Base-by-base conservation (phyloP, 164 flowering plant species). In the Pachysandra terminalis region DNA sequence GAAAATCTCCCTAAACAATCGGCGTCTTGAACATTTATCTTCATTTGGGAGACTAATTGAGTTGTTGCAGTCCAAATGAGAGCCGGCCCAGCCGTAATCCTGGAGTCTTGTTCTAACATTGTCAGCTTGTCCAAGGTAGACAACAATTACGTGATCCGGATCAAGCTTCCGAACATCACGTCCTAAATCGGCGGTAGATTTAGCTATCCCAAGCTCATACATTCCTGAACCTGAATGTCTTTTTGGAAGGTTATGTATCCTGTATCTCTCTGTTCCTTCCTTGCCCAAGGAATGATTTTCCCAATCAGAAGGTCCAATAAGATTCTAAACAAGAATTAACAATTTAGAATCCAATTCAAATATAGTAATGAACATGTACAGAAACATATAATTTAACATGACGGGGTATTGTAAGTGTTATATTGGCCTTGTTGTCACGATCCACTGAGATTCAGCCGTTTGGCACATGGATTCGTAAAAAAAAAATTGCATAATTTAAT, bases 81-180 rank as follows among this genome's bases (percentile, higher is more conserved):
- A 79, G 71, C 99, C 93, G 4, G 78, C 80, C 2, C 93, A 83
- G 32, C 96, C 97, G 69, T 91, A 88, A 13, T 75, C 71, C 78
- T 91, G 96, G 13, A 91, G 81, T 65, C 96, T 77, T 32, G 82
- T 66, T 74, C 88, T 82, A 23, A 88, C 86, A 78, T 82, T 84
- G 26, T 84, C 89, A 56, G 97, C 89, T 78, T 91, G 87, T 22
- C 97, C 97, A 37, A 91, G 78, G 66, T 89, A 91, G 61, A 84
- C 91, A 35, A 82, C 88, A 54, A 86, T 70, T 2, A 87, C 67
- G 28, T 52, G 41, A 15, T 66, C 62, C 10, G 85, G 68, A 49
- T 78, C 80, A 54, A 87, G 74, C 78, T 80, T 85, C 26, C 73
- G 65, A 10, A 77, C 63, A 9, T 72, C 74, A 60, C 82, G 83